Evolutionary conservation across 1,139 yeast species (phyloP), one percentile per base, ranked within the genome.

Genomic region (Debaryomycetaceae sp.): DNA sequence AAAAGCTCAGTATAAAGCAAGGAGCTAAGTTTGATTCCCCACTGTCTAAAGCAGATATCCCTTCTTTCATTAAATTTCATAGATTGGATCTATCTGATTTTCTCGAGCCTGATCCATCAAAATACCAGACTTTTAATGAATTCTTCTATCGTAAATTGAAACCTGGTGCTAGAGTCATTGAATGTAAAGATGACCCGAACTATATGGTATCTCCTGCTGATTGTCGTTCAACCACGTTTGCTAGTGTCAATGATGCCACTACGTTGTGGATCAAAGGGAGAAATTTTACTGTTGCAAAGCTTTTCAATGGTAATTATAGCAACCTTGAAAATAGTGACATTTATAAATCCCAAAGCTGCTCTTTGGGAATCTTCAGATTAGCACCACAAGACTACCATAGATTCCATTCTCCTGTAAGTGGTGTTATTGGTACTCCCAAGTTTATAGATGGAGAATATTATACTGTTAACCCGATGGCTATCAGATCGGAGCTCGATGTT

Each of bases 311-410:
- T 5, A 77, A 78, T 37, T 78, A 78, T 47, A 69, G 77, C 31
- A 69, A 70, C 14, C 56, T 73, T 19, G 82, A 75, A 17, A 63
- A 66, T 8, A 58, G 70, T 2, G 73, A 74, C 35, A 65, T 69
- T 28, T 59, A 49, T 42, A 58, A 58, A 36, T 55, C 69, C 2
- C 62, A 58, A 3, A 50, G 77, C 30, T 82, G 91, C 35, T 67
- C 87, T 0, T 61, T 91, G 39, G 92, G 87, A 0, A 78, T 91
- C 4, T 91, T 91, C 61, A 67, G 98, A 43, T 66, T 92, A 36
- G 98, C 98, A 0, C 98, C 98, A 0, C 98, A 92, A 59, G 98
- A 92, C 58, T 92, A 92, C 55, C 98, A 92, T 59, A 68, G 98
- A 33, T 91, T 92, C 63, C 98, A 92, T 58, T 75, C 81, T 11